Base-by-base conservation (phyloP, 148 eudicot genomes). In the Amaranthus palmeri region DNA sequence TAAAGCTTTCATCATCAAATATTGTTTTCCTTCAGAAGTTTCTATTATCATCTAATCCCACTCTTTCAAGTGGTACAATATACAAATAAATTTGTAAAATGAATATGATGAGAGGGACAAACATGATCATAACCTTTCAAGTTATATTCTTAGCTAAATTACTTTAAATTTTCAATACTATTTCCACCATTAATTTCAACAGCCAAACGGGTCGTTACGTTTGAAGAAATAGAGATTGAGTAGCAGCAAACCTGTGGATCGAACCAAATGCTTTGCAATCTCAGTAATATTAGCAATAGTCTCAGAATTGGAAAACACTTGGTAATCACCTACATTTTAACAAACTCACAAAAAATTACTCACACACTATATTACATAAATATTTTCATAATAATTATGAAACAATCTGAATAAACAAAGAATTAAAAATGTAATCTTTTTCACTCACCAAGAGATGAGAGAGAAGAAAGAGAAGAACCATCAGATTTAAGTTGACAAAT, bases 401-500 rank as follows among this genome's bases (percentile, higher is more conserved):
- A 5, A 17, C 49, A 49, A 48, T 55, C 12, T 1, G 44, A 52
- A 63, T 36, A 13, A 36, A 61, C 4, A 40, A 13, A 4, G 18
- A 53, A 76, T 41, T 47, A 51, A 7, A 61, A 8, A 51, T 14
- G 36, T 6, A 44, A 48, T 46, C 17, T 0, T 46, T 56, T 11
- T 13, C 51, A 70, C 49, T 69, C 71, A 92, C 97, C 96, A 73
- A 63, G 67, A 54, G 68, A 72, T 47, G 80, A 46, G 40, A 89
- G 79, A 55, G 87, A 65, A 36, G 65, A 70, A 65, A 93, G 82
- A 56, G 88, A 82, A 76, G 88, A 82, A 40, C 87, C 88, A 69
- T 76, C 72, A 58, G 82, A 79, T 83, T 95, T 95, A 67, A 81
- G 70, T 45, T 72, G 78, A 74, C 93, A 90, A 74, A 92, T 76